These are phyloP conservation scores for Fusarium sp. DNA, from an alignment of 2,329 filamentous ascomycete genomes.

Conservation along the genomic window DNA sequence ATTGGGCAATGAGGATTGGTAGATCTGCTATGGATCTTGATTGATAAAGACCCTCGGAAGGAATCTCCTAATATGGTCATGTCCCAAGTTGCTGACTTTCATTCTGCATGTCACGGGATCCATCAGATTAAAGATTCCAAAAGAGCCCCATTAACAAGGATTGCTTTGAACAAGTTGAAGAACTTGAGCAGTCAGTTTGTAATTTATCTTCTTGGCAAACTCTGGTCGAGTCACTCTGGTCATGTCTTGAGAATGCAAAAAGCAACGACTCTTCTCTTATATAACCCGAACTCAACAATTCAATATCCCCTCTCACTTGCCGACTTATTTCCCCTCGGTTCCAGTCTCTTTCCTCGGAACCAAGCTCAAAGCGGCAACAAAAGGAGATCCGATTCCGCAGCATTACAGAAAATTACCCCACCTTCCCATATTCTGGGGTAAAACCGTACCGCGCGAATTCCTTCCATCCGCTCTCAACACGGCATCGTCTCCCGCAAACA, in stretches of 20 bases:
- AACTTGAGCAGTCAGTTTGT: not conserved
- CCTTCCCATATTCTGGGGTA: slow-evolving; percentile 14
- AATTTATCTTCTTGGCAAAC: not conserved
- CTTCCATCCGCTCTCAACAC: slow-evolving; percentile 6
- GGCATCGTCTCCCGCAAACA: slow-evolving; percentile 22
- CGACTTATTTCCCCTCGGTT: not conserved
- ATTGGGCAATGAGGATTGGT: not conserved
- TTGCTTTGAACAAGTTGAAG: not conserved
- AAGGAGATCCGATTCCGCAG: not conserved
- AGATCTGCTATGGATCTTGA: not conserved
- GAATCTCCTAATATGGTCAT: not conserved
- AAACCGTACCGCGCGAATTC: not conserved
- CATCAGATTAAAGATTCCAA: not conserved
- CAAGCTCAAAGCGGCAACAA: not conserved
- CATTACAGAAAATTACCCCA: not conserved
- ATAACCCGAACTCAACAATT: not conserved
- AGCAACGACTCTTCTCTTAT: not conserved
- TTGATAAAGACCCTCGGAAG: not conserved
- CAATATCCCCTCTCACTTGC: not conserved
- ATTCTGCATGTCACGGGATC: not conserved
- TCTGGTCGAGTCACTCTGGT: not conserved
- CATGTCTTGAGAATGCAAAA: not conserved
- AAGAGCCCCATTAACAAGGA: not conserved
- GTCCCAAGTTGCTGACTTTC: not conserved
- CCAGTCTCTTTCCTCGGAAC: not conserved